A percentile compares a stretch with the other conserved stretches of the same genome.
phyloP scores from a whole-genome alignment of 352 stramenopile genomes.

The Globisporangium paddicum region DNA sequence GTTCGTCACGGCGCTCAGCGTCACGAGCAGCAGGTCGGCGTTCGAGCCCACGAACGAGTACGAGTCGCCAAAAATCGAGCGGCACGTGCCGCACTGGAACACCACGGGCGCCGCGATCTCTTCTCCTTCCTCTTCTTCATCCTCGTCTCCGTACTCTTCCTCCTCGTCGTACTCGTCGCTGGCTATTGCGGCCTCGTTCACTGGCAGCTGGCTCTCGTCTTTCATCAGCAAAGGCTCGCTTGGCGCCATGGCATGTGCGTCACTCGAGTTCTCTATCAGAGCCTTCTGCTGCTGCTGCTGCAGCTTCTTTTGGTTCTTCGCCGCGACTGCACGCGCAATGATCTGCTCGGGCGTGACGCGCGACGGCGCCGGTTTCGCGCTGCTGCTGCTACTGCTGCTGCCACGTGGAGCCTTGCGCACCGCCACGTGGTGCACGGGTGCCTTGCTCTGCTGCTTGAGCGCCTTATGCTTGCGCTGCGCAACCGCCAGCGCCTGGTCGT shows the following conservation, averaged over 20 bases:
- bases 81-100: slow-evolving; percentile 81
- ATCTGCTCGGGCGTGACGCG: slow-evolving; percentile 16
- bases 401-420: slow-evolving; percentile 1
- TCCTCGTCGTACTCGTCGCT: slow-evolving; percentile 29
- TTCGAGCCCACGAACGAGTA: slow-evolving; percentile 81
- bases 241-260: slow-evolving; percentile 1
- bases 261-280: not conserved
- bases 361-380: not conserved
- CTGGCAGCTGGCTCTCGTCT: not conserved
- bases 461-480: not conserved
- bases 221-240: slow-evolving; percentile 11
- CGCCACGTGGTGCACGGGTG: not conserved
- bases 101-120: slow-evolving; percentile 63
- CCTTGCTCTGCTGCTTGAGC: not conserved
- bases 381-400: not conserved
- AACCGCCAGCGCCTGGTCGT: slow-evolving; percentile 1
- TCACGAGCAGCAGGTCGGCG: slow-evolving; percentile 64
- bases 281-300: not conserved
- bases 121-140: slow-evolving; percentile 42
- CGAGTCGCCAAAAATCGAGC: slow-evolving; percentile 80
- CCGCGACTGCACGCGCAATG: slow-evolving; percentile 3
- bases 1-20: slow-evolving; percentile 69
- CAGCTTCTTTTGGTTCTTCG: slow-evolving; percentile 2
- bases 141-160: slow-evolving; percentile 23
- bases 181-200: slow-evolving; percentile 10